Conservation (phyloP, 768 basidiomycete genomes). For the Russula emetica region DNA sequence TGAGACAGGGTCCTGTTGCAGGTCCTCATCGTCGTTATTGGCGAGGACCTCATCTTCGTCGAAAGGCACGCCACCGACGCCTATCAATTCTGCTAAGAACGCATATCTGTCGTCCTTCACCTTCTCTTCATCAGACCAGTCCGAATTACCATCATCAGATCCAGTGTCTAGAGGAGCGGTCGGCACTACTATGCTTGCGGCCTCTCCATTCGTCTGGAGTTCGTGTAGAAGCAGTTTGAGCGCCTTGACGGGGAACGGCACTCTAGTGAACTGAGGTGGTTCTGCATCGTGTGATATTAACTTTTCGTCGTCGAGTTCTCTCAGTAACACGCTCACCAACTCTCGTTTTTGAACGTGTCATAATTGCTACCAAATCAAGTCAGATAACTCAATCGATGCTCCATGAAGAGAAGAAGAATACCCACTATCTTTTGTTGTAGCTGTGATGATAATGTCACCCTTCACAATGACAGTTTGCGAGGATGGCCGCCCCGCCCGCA, state of each 20-base stretch:
- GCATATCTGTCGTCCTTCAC: slow-evolving; percentile 73
- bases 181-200: slow-evolving; percentile 57
- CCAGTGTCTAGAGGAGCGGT: slow-evolving; percentile 54
- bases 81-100: slow-evolving; percentile 80
- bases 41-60: slow-evolving; percentile 68
- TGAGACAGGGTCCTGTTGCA: slow-evolving; percentile 80
- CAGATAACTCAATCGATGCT: not conserved
- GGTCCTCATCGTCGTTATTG: slow-evolving; percentile 78
- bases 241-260: slow-evolving; percentile 88
- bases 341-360: slow-evolving; percentile 91
- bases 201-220: slow-evolving; percentile 73
- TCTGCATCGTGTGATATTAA: slow-evolving; percentile 43
- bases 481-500: slow-evolving; percentile 58
- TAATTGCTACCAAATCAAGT: slow-evolving; percentile 62
- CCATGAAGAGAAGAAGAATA: slow-evolving; percentile 9
- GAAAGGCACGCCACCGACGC: slow-evolving; percentile 64
- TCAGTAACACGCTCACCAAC: slow-evolving; percentile 51
- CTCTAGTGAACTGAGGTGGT: slow-evolving; percentile 80
- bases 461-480: slow-evolving; percentile 73
- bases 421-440: slow-evolving; percentile 78
- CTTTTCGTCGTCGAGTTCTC: slow-evolving; percentile 3
- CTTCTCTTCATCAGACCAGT: slow-evolving; percentile 91
- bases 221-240: slow-evolving; percentile 87
- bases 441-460: slow-evolving; percentile 85
- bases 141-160: slow-evolving; percentile 82